Percentiles rank a stretch among this genome's conserved stretches.
These are phyloP conservation scores for Plenodomus tracheiphilus DNA, from an alignment of 2,329 filamentous ascomycete genomes.

Conservation along the genomic window DNA sequence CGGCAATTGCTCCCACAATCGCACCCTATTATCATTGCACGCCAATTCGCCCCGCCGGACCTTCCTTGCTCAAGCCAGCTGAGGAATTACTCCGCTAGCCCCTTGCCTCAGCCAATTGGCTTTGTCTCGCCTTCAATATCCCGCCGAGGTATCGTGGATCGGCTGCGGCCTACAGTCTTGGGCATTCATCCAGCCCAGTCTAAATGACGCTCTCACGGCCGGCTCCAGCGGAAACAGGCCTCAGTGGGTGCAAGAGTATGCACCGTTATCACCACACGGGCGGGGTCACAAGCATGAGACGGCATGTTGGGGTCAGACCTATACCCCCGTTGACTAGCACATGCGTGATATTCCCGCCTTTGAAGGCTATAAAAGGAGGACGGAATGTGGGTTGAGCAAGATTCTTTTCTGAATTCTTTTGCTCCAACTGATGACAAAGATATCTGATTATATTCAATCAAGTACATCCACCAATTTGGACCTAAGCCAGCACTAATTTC, in stretches of 20 bases:
- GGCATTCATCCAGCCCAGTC: slow-evolving; percentile 39
- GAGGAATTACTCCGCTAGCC: slow-evolving; percentile 28
- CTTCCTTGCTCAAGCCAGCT: slow-evolving; percentile 38
- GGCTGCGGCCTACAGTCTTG: slow-evolving; percentile 34
- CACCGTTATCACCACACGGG: slow-evolving; percentile 45
- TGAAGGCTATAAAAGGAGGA: slow-evolving; percentile 45
- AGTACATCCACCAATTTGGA: slow-evolving; percentile 13
- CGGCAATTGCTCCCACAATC: slow-evolving; percentile 27
- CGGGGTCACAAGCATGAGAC: slow-evolving; percentile 40
- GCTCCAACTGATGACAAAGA: slow-evolving; percentile 3
- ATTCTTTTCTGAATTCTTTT: slow-evolving; percentile 35
- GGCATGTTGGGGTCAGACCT: slow-evolving; percentile 41
- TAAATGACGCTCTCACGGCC: slow-evolving; percentile 38
- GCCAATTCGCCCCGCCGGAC: slow-evolving; percentile 35
- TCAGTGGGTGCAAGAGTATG: slow-evolving; percentile 46
- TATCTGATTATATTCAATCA: slow-evolving; percentile 9
- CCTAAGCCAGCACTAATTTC: not conserved
- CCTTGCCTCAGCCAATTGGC: slow-evolving; percentile 38
- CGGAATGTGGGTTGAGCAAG: slow-evolving; percentile 17
- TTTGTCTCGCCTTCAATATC: slow-evolving; percentile 19
- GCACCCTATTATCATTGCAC: slow-evolving; percentile 33
- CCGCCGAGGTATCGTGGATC: slow-evolving; percentile 41
- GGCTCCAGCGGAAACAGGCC: slow-evolving; percentile 39
- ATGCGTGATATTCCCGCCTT: slow-evolving; percentile 19
- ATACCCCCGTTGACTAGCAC: slow-evolving; percentile 33